Percentiles rank a stretch among this genome's conserved stretches.
phyloP scores from a whole-genome alignment of 805 yeast species.

The Ogataea philodendri region DNA sequence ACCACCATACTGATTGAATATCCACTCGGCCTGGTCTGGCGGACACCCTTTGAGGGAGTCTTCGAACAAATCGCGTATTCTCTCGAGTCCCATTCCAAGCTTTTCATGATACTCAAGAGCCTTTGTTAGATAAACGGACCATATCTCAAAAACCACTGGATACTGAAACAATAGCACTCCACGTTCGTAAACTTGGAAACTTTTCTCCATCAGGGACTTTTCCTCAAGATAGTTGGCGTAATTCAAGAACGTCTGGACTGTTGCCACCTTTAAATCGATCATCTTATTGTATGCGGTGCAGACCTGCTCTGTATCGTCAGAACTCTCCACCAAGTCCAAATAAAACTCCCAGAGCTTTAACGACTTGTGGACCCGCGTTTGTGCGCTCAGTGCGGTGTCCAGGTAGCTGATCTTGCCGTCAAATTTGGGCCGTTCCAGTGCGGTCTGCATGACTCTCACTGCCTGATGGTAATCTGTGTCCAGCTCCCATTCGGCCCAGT shows the following conservation, averaged over 20 bases:
- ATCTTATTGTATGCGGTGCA: conserved; percentile 50
- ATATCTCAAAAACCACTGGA: conserved; percentile 64
- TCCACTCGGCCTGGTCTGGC: conserved; percentile 41
- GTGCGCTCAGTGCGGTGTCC: conserved; percentile 50
- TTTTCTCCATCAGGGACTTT: conserved; percentile 43
- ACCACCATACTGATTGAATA: conserved; percentile 55
- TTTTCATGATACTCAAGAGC: conserved; percentile 37
- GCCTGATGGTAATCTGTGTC: conserved; percentile 45
- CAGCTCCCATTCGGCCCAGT: conserved; percentile 71
- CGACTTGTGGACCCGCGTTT: conserved; percentile 58
- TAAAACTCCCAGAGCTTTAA: conserved; percentile 70
- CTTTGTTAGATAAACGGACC: conserved; percentile 64
- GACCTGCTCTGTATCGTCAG: conserved; percentile 42
- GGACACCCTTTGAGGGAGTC: conserved; percentile 58
- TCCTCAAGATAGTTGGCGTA: conserved; percentile 62
- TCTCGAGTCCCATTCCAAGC: conserved; percentile 42
- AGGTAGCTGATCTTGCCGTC: conserved; percentile 29
- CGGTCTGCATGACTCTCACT: conserved; percentile 34
- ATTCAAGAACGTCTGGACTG: conserved; percentile 63
- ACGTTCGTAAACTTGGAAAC: conserved; percentile 62
- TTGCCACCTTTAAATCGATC: conserved; percentile 60
- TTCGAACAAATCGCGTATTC: conserved; percentile 74
- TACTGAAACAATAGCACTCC: conserved; percentile 62
- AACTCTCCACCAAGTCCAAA: conserved; percentile 64
- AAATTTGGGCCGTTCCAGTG: conserved; percentile 29